These are phyloP conservation scores for Tranzscheliella williamsii DNA, from an alignment of 1,284 basidiomycete species.

Conservation along the genomic window DNA sequence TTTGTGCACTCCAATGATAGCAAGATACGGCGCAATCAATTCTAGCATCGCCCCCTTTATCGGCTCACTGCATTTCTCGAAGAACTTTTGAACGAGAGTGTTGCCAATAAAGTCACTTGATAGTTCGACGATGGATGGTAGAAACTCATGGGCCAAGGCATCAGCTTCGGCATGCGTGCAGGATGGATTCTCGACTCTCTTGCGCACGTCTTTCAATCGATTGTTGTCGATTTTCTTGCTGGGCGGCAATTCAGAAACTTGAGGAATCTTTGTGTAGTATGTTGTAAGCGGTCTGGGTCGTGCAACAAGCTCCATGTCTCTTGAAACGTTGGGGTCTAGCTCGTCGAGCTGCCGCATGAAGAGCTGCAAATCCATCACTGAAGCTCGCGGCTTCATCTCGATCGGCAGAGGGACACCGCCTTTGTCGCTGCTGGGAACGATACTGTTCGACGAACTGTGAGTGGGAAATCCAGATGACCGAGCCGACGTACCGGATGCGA, in stretches of 20 bases:
- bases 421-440: slow-evolving; percentile 58
- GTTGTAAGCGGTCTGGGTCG: slow-evolving; percentile 73
- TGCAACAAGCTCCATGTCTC: slow-evolving; percentile 56
- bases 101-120: slow-evolving; percentile 99
- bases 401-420: slow-evolving; percentile 58
- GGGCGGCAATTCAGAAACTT: slow-evolving; percentile 44
- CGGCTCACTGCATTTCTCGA: slow-evolving; percentile 79
- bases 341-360: slow-evolving; percentile 88
- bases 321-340: slow-evolving; percentile 19
- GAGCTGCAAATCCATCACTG: slow-evolving; percentile 76
- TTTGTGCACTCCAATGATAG: slow-evolving; percentile 98
- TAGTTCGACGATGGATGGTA: slow-evolving; percentile 79
- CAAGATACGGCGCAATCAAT: slow-evolving; percentile 87
- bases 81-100: slow-evolving; percentile 94
- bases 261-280: slow-evolving; percentile 53
- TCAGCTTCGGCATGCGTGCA: slow-evolving; percentile 87
- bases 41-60: slow-evolving; percentile 89
- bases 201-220: slow-evolving; percentile 88
- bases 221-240: slow-evolving; percentile 76
- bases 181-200: slow-evolving; percentile 79
- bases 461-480: slow-evolving; percentile 26
- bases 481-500: slow-evolving; percentile 66
- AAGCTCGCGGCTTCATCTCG: slow-evolving; percentile 60
- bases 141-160: slow-evolving; percentile 80
- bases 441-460: slow-evolving; percentile 55